Evolutionary conservation across 108 stramenopile species (phyloP), one percentile per base, ranked within the genome.

Genomic region (Fistulifera solaris): DNA sequence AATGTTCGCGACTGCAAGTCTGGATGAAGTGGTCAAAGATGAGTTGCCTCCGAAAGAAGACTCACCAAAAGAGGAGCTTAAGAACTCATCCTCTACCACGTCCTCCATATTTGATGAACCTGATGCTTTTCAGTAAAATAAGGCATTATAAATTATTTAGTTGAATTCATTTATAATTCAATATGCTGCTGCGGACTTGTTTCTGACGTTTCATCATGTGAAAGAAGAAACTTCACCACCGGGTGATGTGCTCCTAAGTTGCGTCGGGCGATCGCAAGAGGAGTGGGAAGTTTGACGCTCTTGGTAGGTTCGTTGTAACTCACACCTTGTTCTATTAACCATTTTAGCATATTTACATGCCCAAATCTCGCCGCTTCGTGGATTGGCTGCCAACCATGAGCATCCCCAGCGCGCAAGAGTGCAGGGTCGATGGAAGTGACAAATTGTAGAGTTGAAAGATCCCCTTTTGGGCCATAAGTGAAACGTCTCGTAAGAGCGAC

Each of bases 71-170:
- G 16, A 31, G 22, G 39, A 55, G 40, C n/a, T 19, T 53, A 59
- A 52, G 56, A 55, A 39, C 45, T 21, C 48, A 61, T 24, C 24
- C 58, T 40, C 14, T 43, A 60, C 64, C 10, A 39, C 46, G 12
- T 65, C 77, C 8, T 61, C 60, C 4, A 66, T 75, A 44, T 48
- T 61, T n/a, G 78, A 80, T 38, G 78, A 80, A 22, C 57, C 56
- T 24, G 78, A 80, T 52, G 73, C 78, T 31, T 80, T 75, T 38
- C 74, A 75, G 58, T 79, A 65, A 73, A 51, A 17, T 38, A 58
- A 28, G n/a, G 26, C 19, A 28, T 41, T 38, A 21, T 54, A 21
- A 54, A 39, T 22, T n/a, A n/a, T n/a, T n/a, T n/a, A n/a, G n/a
- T n/a, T n/a, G n/a, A n/a, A n/a, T n/a, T n/a, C n/a, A n/a, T n/a